These are phyloP conservation scores for Bisporella sp. DNA, from an alignment of 2,329 filamentous ascomycete species.

Conservation along the genomic window DNA sequence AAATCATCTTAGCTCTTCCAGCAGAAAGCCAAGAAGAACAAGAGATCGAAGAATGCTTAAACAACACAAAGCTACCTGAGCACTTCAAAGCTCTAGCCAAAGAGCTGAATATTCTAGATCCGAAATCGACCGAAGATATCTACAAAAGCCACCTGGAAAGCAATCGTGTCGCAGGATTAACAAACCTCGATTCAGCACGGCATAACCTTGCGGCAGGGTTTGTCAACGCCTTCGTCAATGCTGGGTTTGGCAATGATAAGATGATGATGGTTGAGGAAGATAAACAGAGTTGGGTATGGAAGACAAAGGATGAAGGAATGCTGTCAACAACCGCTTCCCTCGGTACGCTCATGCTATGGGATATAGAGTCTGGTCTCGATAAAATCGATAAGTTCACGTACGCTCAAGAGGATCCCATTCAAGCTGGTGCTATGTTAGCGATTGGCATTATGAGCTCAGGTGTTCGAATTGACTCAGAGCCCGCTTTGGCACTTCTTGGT, in stretches of 20 bases:
- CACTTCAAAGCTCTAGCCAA: slow-evolving; percentile 93
- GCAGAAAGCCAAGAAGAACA: slow-evolving; percentile 60
- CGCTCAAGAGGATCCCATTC: slow-evolving; percentile 72
- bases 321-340: slow-evolving; percentile 91
- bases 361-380: slow-evolving; percentile 84
- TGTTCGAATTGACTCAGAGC: slow-evolving; percentile 82
- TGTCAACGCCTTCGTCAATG: slow-evolving; percentile 95
- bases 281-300: slow-evolving; percentile 96
- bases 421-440: slow-evolving; percentile 84
- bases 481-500: slow-evolving; percentile 77
- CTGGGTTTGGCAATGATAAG: slow-evolving; percentile 92
- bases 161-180: slow-evolving; percentile 84
- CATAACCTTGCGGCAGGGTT: slow-evolving; percentile 95
- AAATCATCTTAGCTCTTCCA: slow-evolving; percentile 70
- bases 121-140: slow-evolving; percentile 95
- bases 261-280: slow-evolving; percentile 91
- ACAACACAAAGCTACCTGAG: slow-evolving; percentile 80
- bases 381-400: slow-evolving; percentile 95
- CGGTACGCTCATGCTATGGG: slow-evolving; percentile 87
- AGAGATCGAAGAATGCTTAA: slow-evolving; percentile 74
- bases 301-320: slow-evolving; percentile 98
- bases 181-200: slow-evolving; percentile 88
- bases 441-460: slow-evolving; percentile 96
- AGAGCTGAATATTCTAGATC: slow-evolving; percentile 93
- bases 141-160: slow-evolving; percentile 99